A percentile compares a stretch with the other conserved stretches of the same genome.
These are phyloP conservation scores for Cetradonia linearis DNA, from an alignment of 495 filamentous ascomycete genomes.

Conservation along the genomic window DNA sequence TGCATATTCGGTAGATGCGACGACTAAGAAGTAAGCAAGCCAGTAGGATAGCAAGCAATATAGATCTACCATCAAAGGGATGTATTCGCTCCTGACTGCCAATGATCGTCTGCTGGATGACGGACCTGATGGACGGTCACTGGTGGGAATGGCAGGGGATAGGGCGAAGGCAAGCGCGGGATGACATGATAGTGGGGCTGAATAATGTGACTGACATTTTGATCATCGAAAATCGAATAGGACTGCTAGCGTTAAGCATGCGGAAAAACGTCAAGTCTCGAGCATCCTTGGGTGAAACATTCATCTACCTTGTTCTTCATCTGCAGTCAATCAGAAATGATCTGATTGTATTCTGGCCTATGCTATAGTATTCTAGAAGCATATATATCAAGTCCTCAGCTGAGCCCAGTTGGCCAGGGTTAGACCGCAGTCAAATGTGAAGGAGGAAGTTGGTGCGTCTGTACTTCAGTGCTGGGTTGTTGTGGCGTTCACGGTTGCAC, in stretches of 20 bases:
- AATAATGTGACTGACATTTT: conserved; percentile 2
- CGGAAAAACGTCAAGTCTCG: not conserved
- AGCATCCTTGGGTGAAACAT: not conserved
- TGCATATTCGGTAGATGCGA: not conserved
- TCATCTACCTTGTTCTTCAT: no score
- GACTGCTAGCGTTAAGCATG: not conserved
- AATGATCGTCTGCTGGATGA: conserved; percentile 2
- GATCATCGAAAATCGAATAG: not conserved
- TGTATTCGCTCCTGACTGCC: not conserved
- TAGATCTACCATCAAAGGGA: not conserved
- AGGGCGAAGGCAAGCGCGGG: conserved; percentile 3
- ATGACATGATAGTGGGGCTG: conserved; percentile 8
- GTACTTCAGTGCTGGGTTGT: not conserved
- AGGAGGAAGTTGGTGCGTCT: not conserved
- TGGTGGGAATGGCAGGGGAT: not conserved
- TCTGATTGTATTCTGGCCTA: no score
- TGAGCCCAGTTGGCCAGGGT: not conserved
- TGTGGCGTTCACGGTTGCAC: not conserved
- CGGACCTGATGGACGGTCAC: not conserved
- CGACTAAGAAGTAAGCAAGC: not conserved
- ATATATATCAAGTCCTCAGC: not conserved
- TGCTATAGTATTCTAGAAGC: no score
- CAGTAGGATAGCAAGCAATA: not conserved
- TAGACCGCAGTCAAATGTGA: no score
- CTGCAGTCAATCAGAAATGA: no score